Base-by-base conservation (phyloP, 805 yeast genomes). In the Candida golubevii region DNA sequence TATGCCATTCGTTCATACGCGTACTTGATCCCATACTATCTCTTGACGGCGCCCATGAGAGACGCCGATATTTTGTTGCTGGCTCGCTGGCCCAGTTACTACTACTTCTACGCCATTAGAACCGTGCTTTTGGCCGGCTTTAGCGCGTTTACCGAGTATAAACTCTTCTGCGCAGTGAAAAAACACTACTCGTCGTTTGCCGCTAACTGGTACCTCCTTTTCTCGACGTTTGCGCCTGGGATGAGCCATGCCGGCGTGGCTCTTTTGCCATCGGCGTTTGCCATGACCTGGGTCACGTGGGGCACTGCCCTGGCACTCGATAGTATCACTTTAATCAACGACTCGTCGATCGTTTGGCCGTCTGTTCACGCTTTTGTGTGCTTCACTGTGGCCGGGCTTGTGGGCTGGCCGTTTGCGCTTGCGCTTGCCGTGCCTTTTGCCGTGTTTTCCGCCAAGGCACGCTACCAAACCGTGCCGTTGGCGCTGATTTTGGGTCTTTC, bases 341-440 rank as follows among this genome's bases (percentile, higher is more conserved):
- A 46, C 8, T 4, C 29, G 7, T 37, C 39, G 9, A 41, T 40
- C 9, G 47, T 53, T 11, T 33, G 41, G 7, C 49, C 55, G 11
- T 41, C 48, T 9, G 42, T 45, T 11, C 45, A 38, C 27, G 49
- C 53, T 8, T 47, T 48, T 29, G 12, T 69, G 1, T 74, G 74
- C 69, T 68, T 74, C 32, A 62, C 77, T 15, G 50, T 85, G n/a
- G 95, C 89, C 6, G 91, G 91, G 0, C 57, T 90, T 2, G 50
- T 85, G 28, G 97, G 97, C 1, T 91, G 97, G 97, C 97, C 97
- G 1, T 91, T 90, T 62, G 78, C 83, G 0, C 62, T 87, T 45
- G 80, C 76, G 0, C 62, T 88, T 44, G 80, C 81, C 1, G 51
- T 77, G 1, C 93, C 96, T 1, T 72, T 82, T 44, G 72, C 78